Evolutionary conservation across 2,329 filamentous ascomycete genomes (phyloP).

Genomic region (Chrysosporium keratinophilum): DNA sequence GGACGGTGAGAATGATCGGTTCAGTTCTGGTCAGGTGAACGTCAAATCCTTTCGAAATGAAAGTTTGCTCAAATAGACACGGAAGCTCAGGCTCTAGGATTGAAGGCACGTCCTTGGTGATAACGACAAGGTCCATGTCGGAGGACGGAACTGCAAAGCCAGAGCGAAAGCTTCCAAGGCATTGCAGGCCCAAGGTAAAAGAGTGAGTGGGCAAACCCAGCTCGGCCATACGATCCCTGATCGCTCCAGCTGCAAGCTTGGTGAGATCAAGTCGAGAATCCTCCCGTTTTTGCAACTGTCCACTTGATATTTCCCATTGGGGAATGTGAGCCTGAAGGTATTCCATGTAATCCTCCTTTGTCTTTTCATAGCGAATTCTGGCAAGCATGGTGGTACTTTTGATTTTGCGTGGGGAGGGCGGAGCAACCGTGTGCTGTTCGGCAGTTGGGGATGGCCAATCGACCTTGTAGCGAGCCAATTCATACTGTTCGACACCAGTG

Average conservation of each 20-base stretch:
- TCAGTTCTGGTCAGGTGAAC: conserved; percentile 55
- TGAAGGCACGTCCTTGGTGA: conserved; percentile 43
- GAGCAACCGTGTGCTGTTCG: background rate
- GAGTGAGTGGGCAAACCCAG: background rate
- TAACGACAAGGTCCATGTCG: conserved; percentile 64
- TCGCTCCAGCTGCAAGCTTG: background rate
- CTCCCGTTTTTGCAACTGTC: conserved; percentile 4
- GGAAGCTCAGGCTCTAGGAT: conserved; percentile 55
- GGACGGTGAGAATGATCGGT: conserved; percentile 77
- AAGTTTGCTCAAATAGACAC: conserved; percentile 61
- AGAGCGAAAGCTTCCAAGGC: conserved; percentile 72
- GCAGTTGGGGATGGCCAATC: conserved; percentile 6
- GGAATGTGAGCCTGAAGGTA: conserved; percentile 4
- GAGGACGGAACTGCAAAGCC: conserved; percentile 82
- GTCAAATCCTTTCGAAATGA: conserved; percentile 28
- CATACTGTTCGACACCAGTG: conserved; percentile 12
- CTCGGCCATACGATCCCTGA: background rate
- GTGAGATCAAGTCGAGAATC: conserved; percentile 7
- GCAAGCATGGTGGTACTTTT: background rate
- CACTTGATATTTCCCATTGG: conserved; percentile 3
- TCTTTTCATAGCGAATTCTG: conserved; percentile 2
- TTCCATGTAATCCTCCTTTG: conserved; percentile 8
- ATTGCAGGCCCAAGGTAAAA: conserved; percentile 40
- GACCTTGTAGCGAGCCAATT: conserved; percentile 13
- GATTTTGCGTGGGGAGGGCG: background rate